Base-by-base conservation (phyloP, 1,139 yeast species). In the Candida sanyaensis region DNA sequence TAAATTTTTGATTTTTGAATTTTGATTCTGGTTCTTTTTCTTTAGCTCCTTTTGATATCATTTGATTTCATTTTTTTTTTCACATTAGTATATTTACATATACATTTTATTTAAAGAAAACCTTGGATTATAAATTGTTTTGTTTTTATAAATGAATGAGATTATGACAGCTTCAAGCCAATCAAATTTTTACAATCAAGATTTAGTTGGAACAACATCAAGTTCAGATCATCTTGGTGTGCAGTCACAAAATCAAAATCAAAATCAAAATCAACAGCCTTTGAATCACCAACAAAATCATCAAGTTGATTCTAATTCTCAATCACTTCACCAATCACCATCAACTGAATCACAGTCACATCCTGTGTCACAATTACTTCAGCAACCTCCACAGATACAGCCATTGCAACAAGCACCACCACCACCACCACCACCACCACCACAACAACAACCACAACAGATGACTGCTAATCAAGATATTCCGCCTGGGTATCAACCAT, bases 101-200 rank as follows among this genome's bases (percentile, higher is more conserved):
- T 17, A 17, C 21, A 17, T 17, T 17, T 17, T 2, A 17, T 17
- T 17, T 17, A 17, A 17, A 17, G 11, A 23, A 32, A 31, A 31
- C 9, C 9, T 26, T 26, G 6, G 4, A 26, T 26, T 26, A 8
- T 26, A 3, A 8, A 26, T 2, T 26, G 3, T 6, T 26, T 6
- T 26, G 9, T 26, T 26, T 26, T 26, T 27, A 37, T 51, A 51
- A 44, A 54, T 53, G 55, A 53, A 45, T 40, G 49, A 45, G 24
- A 49, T 53, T 36, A 53, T 54, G 57, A 43, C 56, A 41, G 49
- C 53, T 9, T 53, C 54, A 30, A 43, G 49, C 8, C 53, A 50
- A 13, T 38, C 57, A 41, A 54, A 50, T 44, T 54, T 49, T 34
- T 56, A 56, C 40, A 36, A 46, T 27, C 52, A 44, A 42, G 60